Evolutionary conservation across 2,329 filamentous ascomycete species (phyloP), one percentile per base, ranked within the genome.

Genomic region (Alternaria triticina): DNA sequence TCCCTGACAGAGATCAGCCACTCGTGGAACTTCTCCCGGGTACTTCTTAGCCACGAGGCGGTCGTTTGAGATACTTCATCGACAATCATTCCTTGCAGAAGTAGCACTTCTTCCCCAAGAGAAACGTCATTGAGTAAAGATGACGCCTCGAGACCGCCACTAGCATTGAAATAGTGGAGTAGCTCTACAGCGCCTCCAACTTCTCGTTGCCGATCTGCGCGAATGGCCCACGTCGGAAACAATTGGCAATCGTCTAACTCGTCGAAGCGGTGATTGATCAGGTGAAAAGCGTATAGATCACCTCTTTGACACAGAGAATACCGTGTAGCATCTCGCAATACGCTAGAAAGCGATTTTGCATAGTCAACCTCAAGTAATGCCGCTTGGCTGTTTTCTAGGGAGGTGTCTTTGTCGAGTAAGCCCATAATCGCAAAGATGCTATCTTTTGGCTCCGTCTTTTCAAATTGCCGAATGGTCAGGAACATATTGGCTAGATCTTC

Each of bases 1-100:
- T 3, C 4, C 2, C 2, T 50, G 4, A 50, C 11, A 3, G 17
- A 20, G 7, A 22, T 9, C 2, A 50, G 47, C 47, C 47, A 50
- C 22, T 33, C 3, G 1, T 15, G 2, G 5, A 13, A 20, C 5
- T 6, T 9, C 0, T 13, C 0, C 3, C 1, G 22, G 4, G 5
- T 20, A 30, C 7, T 1, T 8, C 1, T 0, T 2, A 0, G 0
- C 12, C 25, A 49, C 3, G 15, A 0, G n/a, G 1, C 3, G 0
- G n/a, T 30, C 5, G 46, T 28, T 50, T 50, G 25, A 50, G 1
- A 7, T 11, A 50, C n/a, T 20, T 28, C 15, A 4, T 50, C 25
- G 0, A 50, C 25, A n/a, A 10, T n/a, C 20, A 50, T 8, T 0
- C 46, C 46, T 20, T 50, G 10, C 0, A 50, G 46, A 0, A 50